These are phyloP conservation scores for Macrophomina pseudophaseolina DNA, from an alignment of 2,329 filamentous ascomycete species.

Conservation along the genomic window DNA sequence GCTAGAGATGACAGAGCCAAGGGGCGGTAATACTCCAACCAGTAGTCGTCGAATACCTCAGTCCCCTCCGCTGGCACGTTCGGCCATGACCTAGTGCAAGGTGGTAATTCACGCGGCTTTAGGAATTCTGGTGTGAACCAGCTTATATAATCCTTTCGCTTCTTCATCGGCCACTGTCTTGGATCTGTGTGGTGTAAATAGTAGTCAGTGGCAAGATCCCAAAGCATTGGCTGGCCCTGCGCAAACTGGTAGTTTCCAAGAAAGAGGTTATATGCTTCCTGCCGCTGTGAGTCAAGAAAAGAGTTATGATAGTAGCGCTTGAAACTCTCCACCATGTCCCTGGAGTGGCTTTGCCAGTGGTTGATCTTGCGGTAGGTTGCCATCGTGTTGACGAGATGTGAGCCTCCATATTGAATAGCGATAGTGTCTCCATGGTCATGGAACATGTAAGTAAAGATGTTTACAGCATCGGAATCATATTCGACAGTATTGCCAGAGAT, in stretches of 20 bases:
- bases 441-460: conserved; percentile 97
- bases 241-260: conserved; percentile 92
- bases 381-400: conserved; percentile 98
- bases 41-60: conserved; percentile 85
- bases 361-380: conserved; percentile 99
- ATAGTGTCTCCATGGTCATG: conserved; percentile 98
- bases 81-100: conserved; percentile 44
- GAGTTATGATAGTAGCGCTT: conserved; percentile 99
- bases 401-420: conserved; percentile 95
- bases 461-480: conserved; percentile 94
- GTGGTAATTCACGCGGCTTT: conserved; percentile 64
- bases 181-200: conserved; percentile 93
- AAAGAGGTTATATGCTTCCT: conserved; percentile 97
- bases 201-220: conserved; percentile 94
- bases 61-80: conserved; percentile 41
- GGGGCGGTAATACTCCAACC: conserved; percentile 95
- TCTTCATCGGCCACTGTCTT: conserved; percentile 69
- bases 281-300: conserved; percentile 94
- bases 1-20: conserved; percentile 84
- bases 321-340: conserved; percentile 99
- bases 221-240: conserved; percentile 90
- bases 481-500: conserved; percentile 78
- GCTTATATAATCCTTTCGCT: conserved; percentile 75
- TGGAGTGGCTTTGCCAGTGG: conserved; percentile 95
- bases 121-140: conserved; percentile 85